Base-by-base conservation (phyloP, 2,329 filamentous ascomycete species). In the Aspergillus candidus region DNA sequence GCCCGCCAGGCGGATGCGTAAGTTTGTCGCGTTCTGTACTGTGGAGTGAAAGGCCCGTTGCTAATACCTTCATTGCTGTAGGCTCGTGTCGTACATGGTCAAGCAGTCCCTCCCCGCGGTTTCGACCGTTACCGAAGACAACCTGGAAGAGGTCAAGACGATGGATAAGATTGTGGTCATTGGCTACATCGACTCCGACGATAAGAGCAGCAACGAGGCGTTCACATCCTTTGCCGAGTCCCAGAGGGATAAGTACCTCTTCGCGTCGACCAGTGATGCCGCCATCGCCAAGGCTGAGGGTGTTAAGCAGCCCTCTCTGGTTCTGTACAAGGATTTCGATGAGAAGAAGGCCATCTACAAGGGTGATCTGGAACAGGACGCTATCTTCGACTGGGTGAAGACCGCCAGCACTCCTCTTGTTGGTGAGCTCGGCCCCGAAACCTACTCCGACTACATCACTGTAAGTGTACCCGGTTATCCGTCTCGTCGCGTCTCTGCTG, bases 251-350 rank as follows among this genome's bases (percentile, higher is more conserved):
- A 84, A 79, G 68, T 96, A 88, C 77, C 84, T 95, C 57, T 98
- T 98, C 68, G 93, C 88, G 61, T 83, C 86, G 50, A 86, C 84
- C 69, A 88, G 79, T 68, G 93, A 97, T 63, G 83, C 83, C 51
- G 80, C 78, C 44, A 74, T 97, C 54, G 89, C 93, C 60, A 83
- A 94, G 78, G 84, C 86, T 38, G 93, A 94, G 75, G 90, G 86
- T 57, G 88, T 94, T 67, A 85, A 83, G 68, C 81, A 85, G 62
- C 93, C 93, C 52, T 83, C 86, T 45, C 75, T 98, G 54, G 87
- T 96, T 53, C 81, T 98, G 47, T 97, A 97, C 84, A 97, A 98
- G 81, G 78, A 84, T 48, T 98, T 97, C 62, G 93, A 98, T 64
- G 91, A 97, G 75, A 89, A 90, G 74, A 96, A 95, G 81, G 81